A percentile compares a stretch with the other conserved stretches of the same genome.
phyloP scores from a whole-genome alignment of 306 rosid species.

The Clitoria ternatea region DNA sequence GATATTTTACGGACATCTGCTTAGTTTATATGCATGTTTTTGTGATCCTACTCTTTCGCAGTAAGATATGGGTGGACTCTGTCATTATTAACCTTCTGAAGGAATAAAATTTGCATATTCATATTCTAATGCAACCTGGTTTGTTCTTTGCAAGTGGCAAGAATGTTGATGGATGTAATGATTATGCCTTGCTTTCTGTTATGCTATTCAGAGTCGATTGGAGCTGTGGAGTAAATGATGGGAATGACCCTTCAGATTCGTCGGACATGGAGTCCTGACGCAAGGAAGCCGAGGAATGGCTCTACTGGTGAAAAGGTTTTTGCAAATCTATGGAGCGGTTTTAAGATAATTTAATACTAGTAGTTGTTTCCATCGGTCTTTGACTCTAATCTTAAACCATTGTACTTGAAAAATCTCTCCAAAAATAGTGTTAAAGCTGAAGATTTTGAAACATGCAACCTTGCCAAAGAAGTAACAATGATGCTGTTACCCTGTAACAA shows the following conservation, averaged over 20 bases:
- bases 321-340: not conserved
- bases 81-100: constrained; percentile 28
- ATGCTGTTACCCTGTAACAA: not conserved
- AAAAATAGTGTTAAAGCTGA: too few relatives aligned
- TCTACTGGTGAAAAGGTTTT: not conserved
- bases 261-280: not conserved
- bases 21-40: constrained; percentile 36
- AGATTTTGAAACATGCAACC: not conserved
- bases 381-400: not conserved
- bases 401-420: not conserved
- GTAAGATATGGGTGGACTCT: constrained; percentile 36
- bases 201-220: not conserved
- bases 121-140: constrained; percentile 1
- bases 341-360: too few relatives aligned
- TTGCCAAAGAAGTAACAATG: not conserved
- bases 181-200: not conserved
- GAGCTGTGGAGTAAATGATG: not conserved
- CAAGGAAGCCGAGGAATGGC: not conserved
- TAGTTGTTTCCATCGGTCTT: not conserved
- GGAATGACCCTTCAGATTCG: not conserved
- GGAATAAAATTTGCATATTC: constrained; percentile 42
- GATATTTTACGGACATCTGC: constrained; percentile 45
- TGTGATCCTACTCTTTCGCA: constrained; percentile 27
- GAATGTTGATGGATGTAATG: not conserved
- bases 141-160: constrained; percentile 3